A percentile compares a stretch with the other conserved stretches of the same genome.
phyloP scores from a whole-genome alignment of 768 basidiomycete species.

The Boletus barrowsii region DNA sequence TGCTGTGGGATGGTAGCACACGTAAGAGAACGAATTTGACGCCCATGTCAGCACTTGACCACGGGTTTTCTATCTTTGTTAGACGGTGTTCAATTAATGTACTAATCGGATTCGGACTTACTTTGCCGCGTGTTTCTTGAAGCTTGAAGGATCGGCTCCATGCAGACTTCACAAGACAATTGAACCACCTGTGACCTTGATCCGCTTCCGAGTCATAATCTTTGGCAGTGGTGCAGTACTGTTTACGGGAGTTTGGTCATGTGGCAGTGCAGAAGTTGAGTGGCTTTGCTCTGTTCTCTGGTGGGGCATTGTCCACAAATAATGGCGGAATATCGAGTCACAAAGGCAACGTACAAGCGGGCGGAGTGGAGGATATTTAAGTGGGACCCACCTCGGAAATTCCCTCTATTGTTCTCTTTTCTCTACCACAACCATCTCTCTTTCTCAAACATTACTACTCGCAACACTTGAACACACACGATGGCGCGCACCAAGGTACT shows the following conservation, averaged over 20 bases:
- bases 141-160: too few species aligned
- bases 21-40: neutral
- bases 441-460: neutral
- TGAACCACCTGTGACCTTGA: too few species aligned
- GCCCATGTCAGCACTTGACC: neutral
- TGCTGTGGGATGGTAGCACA: neutral
- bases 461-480: conserved; percentile 13
- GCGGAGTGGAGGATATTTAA: conserved; percentile 11
- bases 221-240: neutral
- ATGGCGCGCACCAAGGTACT: conserved; percentile 69
- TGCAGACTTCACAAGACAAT: too few species aligned
- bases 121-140: too few species aligned
- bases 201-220: too few species aligned
- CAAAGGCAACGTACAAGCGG: conserved; percentile 2
- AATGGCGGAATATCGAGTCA: neutral
- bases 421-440: conserved; percentile 20
- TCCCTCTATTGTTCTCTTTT: conserved; percentile 12
- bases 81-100: too few species aligned
- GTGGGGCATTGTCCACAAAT: conserved; percentile 25
- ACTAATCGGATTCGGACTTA: too few species aligned
- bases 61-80: too few species aligned
- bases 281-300: neutral
- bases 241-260: conserved; percentile 15
- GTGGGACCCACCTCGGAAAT: neutral
- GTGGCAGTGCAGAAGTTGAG: conserved; percentile 12